phyloP scores from a whole-genome alignment of 2,329 filamentous ascomycete species.

The Talaromyces albobiverticillius region DNA sequence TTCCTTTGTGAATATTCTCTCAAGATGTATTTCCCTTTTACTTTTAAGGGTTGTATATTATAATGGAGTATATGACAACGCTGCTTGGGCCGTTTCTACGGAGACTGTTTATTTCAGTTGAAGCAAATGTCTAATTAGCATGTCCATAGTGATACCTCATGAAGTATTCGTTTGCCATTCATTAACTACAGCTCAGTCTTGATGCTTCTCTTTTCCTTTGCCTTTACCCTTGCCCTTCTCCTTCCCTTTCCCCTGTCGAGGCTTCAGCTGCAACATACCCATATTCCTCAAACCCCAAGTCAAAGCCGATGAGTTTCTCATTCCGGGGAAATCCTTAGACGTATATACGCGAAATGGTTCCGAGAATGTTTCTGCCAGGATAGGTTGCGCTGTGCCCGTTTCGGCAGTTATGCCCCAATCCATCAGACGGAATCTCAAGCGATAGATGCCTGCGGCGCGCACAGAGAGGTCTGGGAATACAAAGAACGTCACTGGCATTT shows the following conservation, averaged over 20 bases:
- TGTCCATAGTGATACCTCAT: neutral
- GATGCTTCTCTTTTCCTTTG: neutral
- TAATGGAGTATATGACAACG: neutral
- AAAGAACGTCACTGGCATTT: constrained; percentile 42
- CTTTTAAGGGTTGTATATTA: neutral
- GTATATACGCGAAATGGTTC: constrained; percentile 41
- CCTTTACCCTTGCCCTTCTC: neutral
- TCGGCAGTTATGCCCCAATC: constrained; percentile 36
- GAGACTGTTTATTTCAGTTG: no score
- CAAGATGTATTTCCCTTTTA: no score
- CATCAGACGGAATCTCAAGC: constrained; percentile 46
- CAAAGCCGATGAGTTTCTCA: constrained; percentile 39
- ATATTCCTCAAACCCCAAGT: constrained; percentile 39
- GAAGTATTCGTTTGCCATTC: neutral
- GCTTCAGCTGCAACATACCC: constrained; percentile 41
- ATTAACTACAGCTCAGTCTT: neutral
- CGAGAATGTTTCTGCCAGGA: constrained; percentile 40
- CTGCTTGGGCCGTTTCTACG: no score
- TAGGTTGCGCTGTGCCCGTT: constrained; percentile 34
- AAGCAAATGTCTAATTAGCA: no score
- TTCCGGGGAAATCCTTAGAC: constrained; percentile 45
- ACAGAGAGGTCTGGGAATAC: constrained; percentile 49
- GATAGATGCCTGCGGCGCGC: constrained; percentile 43
- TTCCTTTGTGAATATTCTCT: constrained; percentile 5
- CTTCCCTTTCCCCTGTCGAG: constrained; percentile 32